Conservation (phyloP, 805 yeast genomes). For the Hanseniaspora vineae region DNA sequence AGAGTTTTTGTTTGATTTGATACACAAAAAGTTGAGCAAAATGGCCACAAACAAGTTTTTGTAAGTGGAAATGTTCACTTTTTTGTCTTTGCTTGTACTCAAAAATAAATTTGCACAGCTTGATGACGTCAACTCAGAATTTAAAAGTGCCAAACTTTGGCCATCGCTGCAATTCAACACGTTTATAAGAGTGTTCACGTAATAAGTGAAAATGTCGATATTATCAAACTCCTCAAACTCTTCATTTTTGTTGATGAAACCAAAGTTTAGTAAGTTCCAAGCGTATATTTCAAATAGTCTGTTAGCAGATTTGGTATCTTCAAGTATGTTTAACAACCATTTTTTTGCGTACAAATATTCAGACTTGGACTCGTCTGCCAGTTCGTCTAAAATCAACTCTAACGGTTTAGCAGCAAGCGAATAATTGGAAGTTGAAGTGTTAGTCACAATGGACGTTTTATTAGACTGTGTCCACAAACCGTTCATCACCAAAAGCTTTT, state of each 20-base stretch:
- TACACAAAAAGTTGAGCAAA: constrained; percentile 32
- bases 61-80: constrained; percentile 43
- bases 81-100: constrained; percentile 17
- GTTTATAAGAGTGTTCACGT: constrained; percentile 38
- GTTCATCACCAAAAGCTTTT: constrained; percentile 42
- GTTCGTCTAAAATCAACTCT: constrained; percentile 53
- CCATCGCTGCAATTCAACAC: constrained; percentile 37
- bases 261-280: constrained; percentile 36
- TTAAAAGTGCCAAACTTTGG: constrained; percentile 34
- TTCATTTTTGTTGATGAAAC: constrained; percentile 19
- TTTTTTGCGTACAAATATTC: constrained; percentile 30
- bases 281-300: constrained; percentile 48
- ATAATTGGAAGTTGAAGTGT: constrained; percentile 8
- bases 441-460: constrained; percentile 24
- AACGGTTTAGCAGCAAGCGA: constrained; percentile 44
- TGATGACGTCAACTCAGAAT: constrained; percentile 45
- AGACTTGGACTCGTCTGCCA: constrained; percentile 31
- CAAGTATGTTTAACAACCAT: constrained; percentile 29
- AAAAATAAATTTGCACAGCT: constrained; percentile 27
- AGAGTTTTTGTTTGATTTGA: constrained; percentile 22
- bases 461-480: constrained; percentile 67
- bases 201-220: constrained; percentile 47
- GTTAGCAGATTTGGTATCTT: constrained; percentile 41
- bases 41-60: constrained; percentile 39
- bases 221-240: constrained; percentile 39